Evolutionary conservation across 345 rosid genomes (phyloP), one percentile per base, ranked within the genome.

Genomic region (Eucalyptus curtisii): DNA sequence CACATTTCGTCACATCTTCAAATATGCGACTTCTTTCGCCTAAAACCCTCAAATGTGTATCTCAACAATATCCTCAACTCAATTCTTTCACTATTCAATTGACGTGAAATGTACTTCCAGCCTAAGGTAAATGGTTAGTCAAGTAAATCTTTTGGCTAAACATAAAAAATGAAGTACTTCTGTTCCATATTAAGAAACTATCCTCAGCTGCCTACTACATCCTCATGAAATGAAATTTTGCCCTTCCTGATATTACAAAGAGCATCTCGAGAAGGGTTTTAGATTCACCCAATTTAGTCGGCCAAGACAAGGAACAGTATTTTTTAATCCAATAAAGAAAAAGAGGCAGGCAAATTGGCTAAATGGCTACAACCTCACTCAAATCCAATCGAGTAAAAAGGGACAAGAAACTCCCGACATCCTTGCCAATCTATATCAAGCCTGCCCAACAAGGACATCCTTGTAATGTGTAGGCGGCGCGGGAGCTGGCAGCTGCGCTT

Each of bases 391-490:
- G 42, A 68, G 42, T 33, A 68, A 31, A 31, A 68, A 31, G 17
- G 50, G 50, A 82, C 17, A 11, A 48, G 52, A 82, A 24, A 45
- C 24, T n/a, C 86, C 13, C 3, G 31, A 25, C n/a, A 44, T 82
- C 52, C 52, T 22, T 44, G 25, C 20, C 49, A 82, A 3, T 86
- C 88, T 49, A 5, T 57, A 31, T 88, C 90, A 93, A 47, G 87
- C 47, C 47, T 90, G 93, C 31, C 94, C 94, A 16, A 94, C 64
- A 55, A 94, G 93, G 89, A 91, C 95, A 91, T 94, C 93, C 91
- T 90, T 95, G 90, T 94, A 94, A 45, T 96, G 95, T 84, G 93
- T 93, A 30, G 91, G 86, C 37, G 49, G 90, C 37, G 2, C 24
- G 42, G 44, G 64, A 13, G 19, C 89, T 85, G 61, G 89, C 66